phyloP scores from a whole-genome alignment of 2,329 filamentous ascomycete species.

The Trichophyton simii region DNA sequence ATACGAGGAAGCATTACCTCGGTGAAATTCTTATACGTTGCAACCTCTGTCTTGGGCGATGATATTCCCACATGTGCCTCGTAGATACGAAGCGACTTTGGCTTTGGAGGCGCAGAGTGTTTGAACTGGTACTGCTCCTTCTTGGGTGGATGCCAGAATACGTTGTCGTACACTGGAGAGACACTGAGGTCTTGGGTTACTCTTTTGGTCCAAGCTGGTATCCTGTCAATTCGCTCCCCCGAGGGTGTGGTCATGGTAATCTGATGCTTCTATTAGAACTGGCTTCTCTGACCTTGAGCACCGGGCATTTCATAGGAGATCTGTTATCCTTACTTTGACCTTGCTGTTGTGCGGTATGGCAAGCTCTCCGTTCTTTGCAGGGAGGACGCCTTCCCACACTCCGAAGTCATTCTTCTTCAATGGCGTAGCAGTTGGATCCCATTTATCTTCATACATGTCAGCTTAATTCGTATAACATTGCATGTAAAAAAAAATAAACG shows the following conservation, averaged over 20 bases:
- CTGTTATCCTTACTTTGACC: slow-evolving; percentile 62
- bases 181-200: slow-evolving; percentile 86
- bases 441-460: slow-evolving; percentile 52
- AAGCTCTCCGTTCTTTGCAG: slow-evolving; percentile 58
- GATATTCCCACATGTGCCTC: slow-evolving; percentile 99
- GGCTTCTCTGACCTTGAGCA: background rate
- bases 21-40: slow-evolving; percentile 97
- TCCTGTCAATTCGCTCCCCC: slow-evolving; percentile 69
- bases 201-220: slow-evolving; percentile 95
- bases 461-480: background rate
- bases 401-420: slow-evolving; percentile 82
- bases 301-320: background rate
- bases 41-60: slow-evolving; percentile 72
- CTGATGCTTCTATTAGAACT: slow-evolving; percentile 34
- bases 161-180: slow-evolving; percentile 84
- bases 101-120: slow-evolving; percentile 68
- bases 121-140: slow-evolving; percentile 72
- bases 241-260: slow-evolving; percentile 70
- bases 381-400: slow-evolving; percentile 71
- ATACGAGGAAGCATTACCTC: slow-evolving; percentile 84
- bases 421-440: slow-evolving; percentile 68
- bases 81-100: slow-evolving; percentile 78
- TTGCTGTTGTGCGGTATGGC: slow-evolving; percentile 89
- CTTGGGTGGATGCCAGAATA: slow-evolving; percentile 89
- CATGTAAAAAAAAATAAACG: too few species aligned